A percentile compares a stretch with the other conserved stretches of the same genome.
phyloP scores from a whole-genome alignment of 257 asterid species.

The Solanum sejunctum region DNA sequence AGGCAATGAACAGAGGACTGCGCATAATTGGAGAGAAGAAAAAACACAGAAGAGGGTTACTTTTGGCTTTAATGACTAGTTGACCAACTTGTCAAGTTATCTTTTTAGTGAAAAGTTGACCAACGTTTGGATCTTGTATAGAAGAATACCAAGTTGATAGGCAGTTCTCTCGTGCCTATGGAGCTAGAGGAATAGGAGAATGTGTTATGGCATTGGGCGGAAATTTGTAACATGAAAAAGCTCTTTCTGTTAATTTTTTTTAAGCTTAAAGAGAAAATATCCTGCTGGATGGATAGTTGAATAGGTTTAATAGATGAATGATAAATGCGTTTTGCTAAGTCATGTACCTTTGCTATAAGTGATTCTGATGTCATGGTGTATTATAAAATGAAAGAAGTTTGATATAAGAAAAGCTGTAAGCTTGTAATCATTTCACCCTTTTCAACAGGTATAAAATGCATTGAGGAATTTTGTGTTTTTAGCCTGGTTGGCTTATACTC shows the following conservation, averaged over 20 bases:
- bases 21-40: conserved; percentile 14
- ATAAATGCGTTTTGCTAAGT: not conserved
- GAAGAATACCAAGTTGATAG: not conserved
- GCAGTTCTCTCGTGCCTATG: not conserved
- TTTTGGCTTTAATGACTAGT: not conserved
- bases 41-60: conserved; percentile 4
- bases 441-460: not conserved
- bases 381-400: not conserved
- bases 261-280: not conserved
- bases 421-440: not conserved
- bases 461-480: not conserved
- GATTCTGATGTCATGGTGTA: not conserved
- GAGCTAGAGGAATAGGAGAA: not conserved
- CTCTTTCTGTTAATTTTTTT: not conserved
- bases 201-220: not conserved
- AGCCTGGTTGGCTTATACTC: not conserved
- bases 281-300: not conserved
- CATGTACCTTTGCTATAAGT: not conserved
- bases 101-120: not conserved
- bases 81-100: not conserved
- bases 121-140: not conserved
- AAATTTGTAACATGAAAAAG: not conserved
- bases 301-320: not conserved
- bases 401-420: not conserved
- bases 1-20: conserved; percentile 25